phyloP scores from a whole-genome alignment of 176 grass and related monocot species.

The Eleusine indica region DNA sequence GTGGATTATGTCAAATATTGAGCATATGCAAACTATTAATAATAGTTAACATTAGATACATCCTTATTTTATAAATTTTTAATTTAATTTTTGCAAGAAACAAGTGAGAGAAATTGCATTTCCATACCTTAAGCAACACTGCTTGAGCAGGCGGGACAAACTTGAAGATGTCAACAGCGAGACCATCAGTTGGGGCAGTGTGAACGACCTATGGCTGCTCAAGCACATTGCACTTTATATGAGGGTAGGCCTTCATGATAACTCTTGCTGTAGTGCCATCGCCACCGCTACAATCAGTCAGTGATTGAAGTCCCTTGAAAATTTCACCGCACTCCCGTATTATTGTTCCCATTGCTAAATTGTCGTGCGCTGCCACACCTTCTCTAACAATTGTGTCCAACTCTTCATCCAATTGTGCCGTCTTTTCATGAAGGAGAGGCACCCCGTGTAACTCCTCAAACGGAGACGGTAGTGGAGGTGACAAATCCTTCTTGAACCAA shows the following conservation, averaged over 20 bases:
- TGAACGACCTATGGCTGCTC: neutral
- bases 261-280: slow-evolving; percentile 21
- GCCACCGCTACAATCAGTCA: slow-evolving; percentile 42
- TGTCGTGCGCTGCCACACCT: neutral
- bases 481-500: slow-evolving; percentile 38
- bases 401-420: neutral
- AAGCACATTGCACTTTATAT: slow-evolving; percentile 45
- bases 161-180: slow-evolving; percentile 41
- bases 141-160: slow-evolving; percentile 45
- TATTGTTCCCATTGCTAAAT: neutral
- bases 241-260: slow-evolving; percentile 27
- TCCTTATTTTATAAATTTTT: too few relatives aligned
- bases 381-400: slow-evolving; percentile 21
- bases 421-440: neutral
- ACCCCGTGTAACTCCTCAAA: slow-evolving; percentile 1
- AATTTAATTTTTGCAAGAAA: too few relatives aligned
- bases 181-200: too few relatives aligned
- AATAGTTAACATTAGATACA: neutral
- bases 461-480: neutral
- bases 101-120: too few relatives aligned
- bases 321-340: slow-evolving; percentile 12
- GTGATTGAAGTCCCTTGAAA: slow-evolving; percentile 36
- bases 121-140: slow-evolving; percentile 43
- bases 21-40: too few relatives aligned
- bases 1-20: too few relatives aligned